Base-by-base conservation (phyloP, 805 yeast genomes). In the Saitoella complicata region DNA sequence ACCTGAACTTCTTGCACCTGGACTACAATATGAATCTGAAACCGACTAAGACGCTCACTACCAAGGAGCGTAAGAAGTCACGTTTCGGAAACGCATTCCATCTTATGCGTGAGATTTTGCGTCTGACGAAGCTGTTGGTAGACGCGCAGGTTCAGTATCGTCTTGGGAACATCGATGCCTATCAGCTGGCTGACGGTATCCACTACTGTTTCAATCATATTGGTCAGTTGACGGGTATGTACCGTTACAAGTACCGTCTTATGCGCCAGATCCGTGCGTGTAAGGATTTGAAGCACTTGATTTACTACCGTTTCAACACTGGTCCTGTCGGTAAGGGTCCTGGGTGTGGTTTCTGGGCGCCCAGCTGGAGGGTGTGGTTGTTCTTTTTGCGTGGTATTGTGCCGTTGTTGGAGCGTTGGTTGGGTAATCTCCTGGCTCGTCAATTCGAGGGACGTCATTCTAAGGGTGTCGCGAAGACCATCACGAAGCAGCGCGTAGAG, bases 301-400 rank as follows among this genome's bases (percentile, higher is more conserved):
- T 91, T 0, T 91, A 91, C 57, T 71, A 83, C 51, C 69, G 80
- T 49, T 91, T 91, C 65, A 91, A 91, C 57, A 68, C 70, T 35
- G 43, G 43, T 12, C 67, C 74, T n/a, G 81, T 91, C 30, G 96
- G 96, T 0, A 91, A 88, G 57, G 98, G 98, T 2, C 97, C 98
- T 1, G 98, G 98, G 0, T 83, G 94, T 65, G 99, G 99, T 1
- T 82, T 91, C 60, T 91, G 99, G 99, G 97, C 91, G 57, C 98
- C 98, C 0, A 83, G 95, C 1, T 91, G 97, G 98, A 68, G 95
- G 53, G 88, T 87, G 1, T 91, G 98, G 99, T 66, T 91, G 1
- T 81, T 77, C 44, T 88, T 88, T 61, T 62, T 91, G 64, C 70
- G 98, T 53, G 99, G 99, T 12, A 78, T 78, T 11, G 79, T 86